These are phyloP conservation scores for Stephanodiscus minutulus DNA, from an alignment of 108 stramenopile species.

Conservation along the genomic window DNA sequence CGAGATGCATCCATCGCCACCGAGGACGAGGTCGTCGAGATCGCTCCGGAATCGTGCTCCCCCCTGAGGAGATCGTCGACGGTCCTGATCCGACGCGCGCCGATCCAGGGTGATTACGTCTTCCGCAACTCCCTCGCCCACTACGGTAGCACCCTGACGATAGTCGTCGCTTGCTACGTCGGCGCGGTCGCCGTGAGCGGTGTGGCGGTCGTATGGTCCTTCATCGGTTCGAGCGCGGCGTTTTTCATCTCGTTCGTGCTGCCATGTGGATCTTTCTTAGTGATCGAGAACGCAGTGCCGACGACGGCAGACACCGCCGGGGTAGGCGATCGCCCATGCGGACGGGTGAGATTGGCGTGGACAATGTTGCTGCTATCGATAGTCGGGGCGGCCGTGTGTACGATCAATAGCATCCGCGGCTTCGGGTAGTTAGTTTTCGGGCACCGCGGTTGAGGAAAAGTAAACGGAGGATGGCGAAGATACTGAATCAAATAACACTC, in stretches of 20 bases:
- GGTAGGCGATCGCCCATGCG: constrained; percentile 13
- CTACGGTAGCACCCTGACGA: constrained; percentile 56
- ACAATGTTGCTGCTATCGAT: constrained; percentile 40
- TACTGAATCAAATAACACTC: too few species aligned
- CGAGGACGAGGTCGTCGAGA: constrained; percentile 35
- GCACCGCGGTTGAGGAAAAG: too few species aligned
- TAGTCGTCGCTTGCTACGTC: constrained; percentile 56
- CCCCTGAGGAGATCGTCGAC: background rate
- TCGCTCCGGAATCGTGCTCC: background rate
- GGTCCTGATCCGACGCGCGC: constrained; percentile 21
- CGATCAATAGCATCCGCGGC: constrained; percentile 42
- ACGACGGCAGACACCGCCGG: too few species aligned
- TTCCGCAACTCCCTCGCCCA: constrained; percentile 50
- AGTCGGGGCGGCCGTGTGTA: constrained; percentile 40
- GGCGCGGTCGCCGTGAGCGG: constrained; percentile 68
- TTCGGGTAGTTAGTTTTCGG: background rate
- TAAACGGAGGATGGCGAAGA: too few species aligned
- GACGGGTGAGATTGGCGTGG: constrained; percentile 29
- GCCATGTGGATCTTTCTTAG: constrained; percentile 53
- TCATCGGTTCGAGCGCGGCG: constrained; percentile 73
- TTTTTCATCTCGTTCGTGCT: constrained; percentile 78
- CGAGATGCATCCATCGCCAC: constrained; percentile 24
- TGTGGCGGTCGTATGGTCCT: constrained; percentile 75
- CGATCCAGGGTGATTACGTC: constrained; percentile 35
- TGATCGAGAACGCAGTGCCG: constrained; percentile 34